These are phyloP conservation scores for Lignosus rhinocerotis DNA, from an alignment of 1,284 basidiomycete species.

Conservation along the genomic window DNA sequence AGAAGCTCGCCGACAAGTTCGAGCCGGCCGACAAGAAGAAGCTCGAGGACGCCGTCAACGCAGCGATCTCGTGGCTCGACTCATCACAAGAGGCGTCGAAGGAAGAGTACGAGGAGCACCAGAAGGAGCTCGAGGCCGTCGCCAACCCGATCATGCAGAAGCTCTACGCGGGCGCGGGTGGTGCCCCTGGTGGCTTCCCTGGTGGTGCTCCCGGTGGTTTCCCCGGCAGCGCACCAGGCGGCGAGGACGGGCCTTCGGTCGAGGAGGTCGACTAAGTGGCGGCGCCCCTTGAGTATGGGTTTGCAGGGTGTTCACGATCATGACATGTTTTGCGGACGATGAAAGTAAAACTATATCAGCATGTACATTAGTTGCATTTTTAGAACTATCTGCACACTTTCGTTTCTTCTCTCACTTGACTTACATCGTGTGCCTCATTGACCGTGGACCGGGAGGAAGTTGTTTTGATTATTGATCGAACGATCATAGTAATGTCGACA, in stretches of 20 bases:
- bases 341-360: slow-evolving; percentile 21
- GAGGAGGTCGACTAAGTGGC: slow-evolving; percentile 79
- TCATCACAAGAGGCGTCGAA: slow-evolving; percentile 87
- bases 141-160: slow-evolving; percentile 95
- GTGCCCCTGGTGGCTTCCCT: slow-evolving; percentile 52
- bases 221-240: slow-evolving; percentile 40
- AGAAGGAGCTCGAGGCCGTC: slow-evolving; percentile 92
- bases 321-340: slow-evolving; percentile 21
- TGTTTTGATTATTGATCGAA: not conserved
- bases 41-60: slow-evolving; percentile 83
- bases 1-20: slow-evolving; percentile 89
- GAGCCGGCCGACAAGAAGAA: slow-evolving; percentile 86
- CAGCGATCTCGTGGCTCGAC: slow-evolving; percentile 90
- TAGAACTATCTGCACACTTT: slow-evolving; percentile 19
- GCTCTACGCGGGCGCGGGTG: slow-evolving; percentile 81
- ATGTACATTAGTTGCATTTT: slow-evolving; percentile 24
- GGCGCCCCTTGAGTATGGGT: not conserved
- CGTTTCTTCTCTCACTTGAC: slow-evolving; percentile 5
- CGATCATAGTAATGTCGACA: not conserved
- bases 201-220: slow-evolving; percentile 45
- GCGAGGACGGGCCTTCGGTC: slow-evolving; percentile 83
- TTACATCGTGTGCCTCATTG: not conserved
- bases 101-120: slow-evolving; percentile 94
- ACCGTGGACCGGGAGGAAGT: too few species aligned
- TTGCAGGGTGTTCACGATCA: slow-evolving; percentile 13